Evolutionary conservation across 352 stramenopile genomes (phyloP).

Genomic region (Detonula confervacea): DNA sequence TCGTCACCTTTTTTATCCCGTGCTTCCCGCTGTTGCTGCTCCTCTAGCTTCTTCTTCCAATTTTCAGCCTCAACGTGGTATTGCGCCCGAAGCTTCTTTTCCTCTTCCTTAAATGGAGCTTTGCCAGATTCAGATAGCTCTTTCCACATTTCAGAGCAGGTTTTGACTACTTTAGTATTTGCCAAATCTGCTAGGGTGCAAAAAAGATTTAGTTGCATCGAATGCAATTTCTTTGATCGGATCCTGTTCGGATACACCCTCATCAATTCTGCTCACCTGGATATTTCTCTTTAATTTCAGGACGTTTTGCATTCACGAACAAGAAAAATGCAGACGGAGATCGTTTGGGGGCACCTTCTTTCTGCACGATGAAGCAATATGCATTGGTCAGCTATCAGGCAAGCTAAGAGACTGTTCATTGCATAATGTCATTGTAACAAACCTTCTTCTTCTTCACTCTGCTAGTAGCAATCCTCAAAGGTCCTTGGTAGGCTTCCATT

Average conservation of each 20-base stretch:
- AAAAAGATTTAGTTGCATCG: too few relatives aligned
- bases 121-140: constrained; percentile 31
- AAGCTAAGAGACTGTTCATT: background rate
- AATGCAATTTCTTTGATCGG: too few relatives aligned
- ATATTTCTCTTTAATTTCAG: constrained; percentile 30
- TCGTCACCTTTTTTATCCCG: constrained; percentile 4
- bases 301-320: constrained; percentile 29
- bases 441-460: constrained; percentile 47
- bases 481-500: constrained; percentile 89
- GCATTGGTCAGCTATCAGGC: background rate
- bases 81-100: constrained; percentile 29
- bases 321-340: constrained; percentile 47
- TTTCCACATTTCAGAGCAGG: constrained; percentile 33
- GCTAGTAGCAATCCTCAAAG: constrained; percentile 90
- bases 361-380: constrained; percentile 1
- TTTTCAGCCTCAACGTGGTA: constrained; percentile 36
- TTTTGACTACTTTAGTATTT: constrained; percentile 35
- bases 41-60: constrained; percentile 28
- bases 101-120: constrained; percentile 32
- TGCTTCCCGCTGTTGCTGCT: constrained; percentile 3
- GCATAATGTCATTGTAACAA: background rate
- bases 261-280: constrained; percentile 13
- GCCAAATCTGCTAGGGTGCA: constrained; percentile 8
- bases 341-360: constrained; percentile 38
- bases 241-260: too few relatives aligned